A percentile compares a stretch with the other conserved stretches of the same genome.
phyloP scores from a whole-genome alignment of 2,329 filamentous ascomycete species.

The Emmonsiellopsis sp. region DNA sequence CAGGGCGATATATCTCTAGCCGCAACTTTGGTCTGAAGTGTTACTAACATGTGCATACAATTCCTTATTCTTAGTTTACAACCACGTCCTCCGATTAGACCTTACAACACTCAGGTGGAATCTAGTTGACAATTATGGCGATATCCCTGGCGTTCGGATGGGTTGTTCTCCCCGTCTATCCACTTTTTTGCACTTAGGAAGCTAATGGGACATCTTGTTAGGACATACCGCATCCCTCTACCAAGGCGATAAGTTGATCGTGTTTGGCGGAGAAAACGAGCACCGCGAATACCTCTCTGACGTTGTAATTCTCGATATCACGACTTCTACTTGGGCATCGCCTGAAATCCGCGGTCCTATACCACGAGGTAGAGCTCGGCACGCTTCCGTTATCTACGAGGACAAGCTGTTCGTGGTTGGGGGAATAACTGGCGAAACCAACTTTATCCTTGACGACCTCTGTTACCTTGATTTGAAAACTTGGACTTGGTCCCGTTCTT shows the following conservation, averaged over 20 bases:
- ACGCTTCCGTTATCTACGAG: constrained; percentile 88
- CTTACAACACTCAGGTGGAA: constrained; percentile 85
- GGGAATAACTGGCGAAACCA: constrained; percentile 89
- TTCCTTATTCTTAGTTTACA: constrained; percentile 58
- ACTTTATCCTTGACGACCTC: constrained; percentile 86
- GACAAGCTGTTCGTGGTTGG: constrained; percentile 95
- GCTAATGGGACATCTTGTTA: constrained; percentile 27
- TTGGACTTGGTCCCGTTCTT: constrained; percentile 92
- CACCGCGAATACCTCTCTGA: constrained; percentile 92
- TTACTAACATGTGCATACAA: not conserved
- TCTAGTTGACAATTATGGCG: constrained; percentile 94
- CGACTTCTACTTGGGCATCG: constrained; percentile 90
- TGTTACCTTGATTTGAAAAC: constrained; percentile 96
- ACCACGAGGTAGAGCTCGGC: constrained; percentile 81
- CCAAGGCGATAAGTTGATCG: constrained; percentile 86
- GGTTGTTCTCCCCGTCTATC: constrained; percentile 46
- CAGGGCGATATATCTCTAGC: constrained; percentile 7
- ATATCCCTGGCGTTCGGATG: constrained; percentile 95
- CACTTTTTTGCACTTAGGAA: not conserved
- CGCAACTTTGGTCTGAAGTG: not conserved
- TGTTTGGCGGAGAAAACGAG: constrained; percentile 97
- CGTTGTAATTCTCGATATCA: constrained; percentile 89
- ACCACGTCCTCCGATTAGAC: constrained; percentile 86
- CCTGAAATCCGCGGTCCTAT: constrained; percentile 75
- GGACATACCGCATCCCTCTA: constrained; percentile 92